Percentiles rank a stretch among this genome's conserved stretches.
Conservation (phyloP, 2,329 filamentous ascomycete species). For the Colletotrichum tofieldiae region DNA sequence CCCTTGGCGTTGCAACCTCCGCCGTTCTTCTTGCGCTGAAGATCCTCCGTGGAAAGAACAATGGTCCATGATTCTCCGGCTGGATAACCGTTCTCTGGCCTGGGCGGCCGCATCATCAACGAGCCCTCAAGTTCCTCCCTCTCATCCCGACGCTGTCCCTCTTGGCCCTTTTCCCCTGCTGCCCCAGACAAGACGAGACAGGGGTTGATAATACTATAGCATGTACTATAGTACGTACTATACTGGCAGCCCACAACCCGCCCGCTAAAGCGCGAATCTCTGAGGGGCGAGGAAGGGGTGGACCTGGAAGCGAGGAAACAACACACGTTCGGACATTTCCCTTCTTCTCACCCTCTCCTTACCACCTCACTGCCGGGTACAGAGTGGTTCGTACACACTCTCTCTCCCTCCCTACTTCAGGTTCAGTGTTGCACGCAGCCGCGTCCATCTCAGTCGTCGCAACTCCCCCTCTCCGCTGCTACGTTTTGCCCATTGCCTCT, state of each 20-base stretch:
- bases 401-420: background rate
- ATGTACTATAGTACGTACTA: no score
- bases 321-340: slow-evolving; percentile 39
- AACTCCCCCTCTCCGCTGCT: background rate
- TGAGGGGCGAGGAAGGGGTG: slow-evolving; percentile 12
- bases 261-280: slow-evolving; percentile 17
- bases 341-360: slow-evolving; percentile 5
- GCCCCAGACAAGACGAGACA: slow-evolving; percentile 13
- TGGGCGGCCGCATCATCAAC: background rate
- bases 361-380: background rate
- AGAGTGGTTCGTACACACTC: background rate
- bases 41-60: slow-evolving; percentile 1
- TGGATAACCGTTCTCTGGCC: background rate
- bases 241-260: slow-evolving; percentile 23
- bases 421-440: background rate
- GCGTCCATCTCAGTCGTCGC: slow-evolving; percentile 7
- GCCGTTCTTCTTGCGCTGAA: slow-evolving; percentile 12
- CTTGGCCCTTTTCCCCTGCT: slow-evolving; percentile 4
- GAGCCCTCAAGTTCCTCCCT: background rate
- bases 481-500: background rate
- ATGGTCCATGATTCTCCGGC: background rate
- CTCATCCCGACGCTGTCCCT: background rate
- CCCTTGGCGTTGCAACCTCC: slow-evolving; percentile 37
- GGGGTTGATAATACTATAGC: background rate
- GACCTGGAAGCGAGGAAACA: slow-evolving; percentile 39